A percentile compares a stretch with the other conserved stretches of the same genome.
Evolutionary conservation across 139 green algal species (phyloP).

Genomic region (Diplosphaera chodatii): DNA sequence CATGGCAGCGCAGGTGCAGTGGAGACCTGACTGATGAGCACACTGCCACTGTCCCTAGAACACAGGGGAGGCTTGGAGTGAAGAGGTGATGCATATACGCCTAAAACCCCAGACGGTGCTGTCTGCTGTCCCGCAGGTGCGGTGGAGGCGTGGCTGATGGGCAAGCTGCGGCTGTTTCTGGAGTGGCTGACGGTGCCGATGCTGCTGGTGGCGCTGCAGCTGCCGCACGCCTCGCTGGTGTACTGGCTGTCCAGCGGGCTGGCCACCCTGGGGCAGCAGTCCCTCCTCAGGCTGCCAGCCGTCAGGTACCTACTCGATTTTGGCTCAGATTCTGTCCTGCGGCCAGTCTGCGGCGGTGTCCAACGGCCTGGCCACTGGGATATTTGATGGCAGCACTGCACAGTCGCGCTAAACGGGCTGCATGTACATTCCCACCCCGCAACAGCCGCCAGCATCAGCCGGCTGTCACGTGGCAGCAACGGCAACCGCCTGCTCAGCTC

Average conservation of each 20-base stretch:
- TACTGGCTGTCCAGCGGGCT: slow-evolving; percentile 57
- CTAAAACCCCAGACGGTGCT: too few relatives aligned
- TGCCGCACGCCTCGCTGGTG: slow-evolving; percentile 62
- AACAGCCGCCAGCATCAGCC: too few relatives aligned
- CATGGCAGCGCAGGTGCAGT: too few relatives aligned
- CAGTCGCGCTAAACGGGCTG: too few relatives aligned
- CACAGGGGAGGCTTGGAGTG: too few relatives aligned
- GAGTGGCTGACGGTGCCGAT: slow-evolving; percentile 40
- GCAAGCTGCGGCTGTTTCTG: slow-evolving; percentile 25
- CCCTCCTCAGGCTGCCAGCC: not conserved
- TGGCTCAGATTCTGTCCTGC: too few relatives aligned
- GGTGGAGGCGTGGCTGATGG: slow-evolving; percentile 17
- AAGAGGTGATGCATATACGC: too few relatives aligned
- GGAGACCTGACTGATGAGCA: too few relatives aligned
- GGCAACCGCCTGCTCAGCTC: not conserved
- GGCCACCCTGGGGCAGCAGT: slow-evolving; percentile 44
- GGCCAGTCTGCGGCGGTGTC: too few relatives aligned
- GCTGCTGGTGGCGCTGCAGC: slow-evolving; percentile 38
- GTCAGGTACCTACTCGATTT: not conserved
- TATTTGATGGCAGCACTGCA: too few relatives aligned
- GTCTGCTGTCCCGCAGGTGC: not conserved
- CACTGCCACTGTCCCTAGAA: not conserved
- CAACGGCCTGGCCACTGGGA: too few relatives aligned
- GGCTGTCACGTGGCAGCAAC: slow-evolving; percentile 1
- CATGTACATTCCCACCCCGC: too few relatives aligned